Evolutionary conservation across 2,329 filamentous ascomycete genomes (phyloP).

Genomic region (Botrytis hyacinthi): DNA sequence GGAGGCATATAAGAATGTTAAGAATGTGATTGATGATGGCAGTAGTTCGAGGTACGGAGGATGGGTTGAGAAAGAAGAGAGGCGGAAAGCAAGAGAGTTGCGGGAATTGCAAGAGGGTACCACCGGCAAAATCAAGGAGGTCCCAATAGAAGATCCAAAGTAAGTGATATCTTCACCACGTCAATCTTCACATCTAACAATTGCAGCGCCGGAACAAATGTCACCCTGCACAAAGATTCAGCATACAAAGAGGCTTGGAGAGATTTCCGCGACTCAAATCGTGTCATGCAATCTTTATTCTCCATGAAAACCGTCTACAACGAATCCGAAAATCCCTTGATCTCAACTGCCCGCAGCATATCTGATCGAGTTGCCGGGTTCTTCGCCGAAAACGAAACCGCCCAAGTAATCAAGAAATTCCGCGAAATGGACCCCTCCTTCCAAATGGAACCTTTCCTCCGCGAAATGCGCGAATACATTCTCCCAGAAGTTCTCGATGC

Average conservation of each 20-base stretch:
- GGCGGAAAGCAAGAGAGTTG: conserved; percentile 72
- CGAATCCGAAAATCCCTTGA: conserved; percentile 94
- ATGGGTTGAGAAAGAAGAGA: conserved; percentile 95
- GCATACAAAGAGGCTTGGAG: conserved; percentile 99
- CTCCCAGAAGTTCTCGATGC: conserved; percentile 95
- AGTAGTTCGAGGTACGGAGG: conserved; percentile 95
- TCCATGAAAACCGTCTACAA: conserved; percentile 83
- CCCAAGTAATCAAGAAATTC: conserved; percentile 97
- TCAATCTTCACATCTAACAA: conserved; percentile 33
- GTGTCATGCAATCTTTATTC: conserved; percentile 84
- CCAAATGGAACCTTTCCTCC: conserved; percentile 90
- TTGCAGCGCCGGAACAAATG: conserved; percentile 83
- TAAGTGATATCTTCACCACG: conserved; percentile 50
- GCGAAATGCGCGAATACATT: conserved; percentile 96
- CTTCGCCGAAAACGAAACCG: conserved; percentile 98
- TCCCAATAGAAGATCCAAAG: conserved; percentile 81
- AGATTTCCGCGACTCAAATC: conserved; percentile 88
- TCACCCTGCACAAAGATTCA: conserved; percentile 94
- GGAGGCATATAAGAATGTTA: conserved; percentile 90
- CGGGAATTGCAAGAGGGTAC: conserved; percentile 60
- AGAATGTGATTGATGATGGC: conserved; percentile 94
- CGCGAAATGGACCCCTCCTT: conserved; percentile 92
- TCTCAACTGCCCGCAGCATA: conserved; percentile 85
- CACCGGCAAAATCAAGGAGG: conserved; percentile 51
- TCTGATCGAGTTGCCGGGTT: conserved; percentile 91